Evolutionary conservation across 495 filamentous ascomycete species (phyloP).

Genomic region (Neurospora pannonica): DNA sequence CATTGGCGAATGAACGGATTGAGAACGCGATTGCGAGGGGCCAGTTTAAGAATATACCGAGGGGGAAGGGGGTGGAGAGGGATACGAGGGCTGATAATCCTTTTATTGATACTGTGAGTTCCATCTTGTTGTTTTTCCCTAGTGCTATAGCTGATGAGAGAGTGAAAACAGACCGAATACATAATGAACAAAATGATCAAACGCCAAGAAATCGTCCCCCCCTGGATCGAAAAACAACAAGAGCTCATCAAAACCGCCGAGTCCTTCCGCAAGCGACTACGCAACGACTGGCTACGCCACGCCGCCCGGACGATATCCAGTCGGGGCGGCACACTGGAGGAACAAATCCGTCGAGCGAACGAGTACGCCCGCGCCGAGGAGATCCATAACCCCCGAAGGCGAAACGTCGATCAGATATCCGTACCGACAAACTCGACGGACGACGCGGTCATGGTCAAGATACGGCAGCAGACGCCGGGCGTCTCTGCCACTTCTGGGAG

Average conservation of each 20-base stretch:
- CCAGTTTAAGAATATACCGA: constrained; percentile 78
- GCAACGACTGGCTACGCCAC: constrained; percentile 81
- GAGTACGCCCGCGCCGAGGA: constrained; percentile 68
- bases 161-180: constrained; percentile 63
- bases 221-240: constrained; percentile 97
- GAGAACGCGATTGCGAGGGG: constrained; percentile 89
- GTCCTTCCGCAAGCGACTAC: constrained; percentile 62
- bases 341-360: constrained; percentile 62
- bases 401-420: constrained; percentile 36
- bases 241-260: constrained; percentile 62
- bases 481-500: neutral
- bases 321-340: constrained; percentile 65
- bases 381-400: constrained; percentile 38
- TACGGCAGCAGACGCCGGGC: constrained; percentile 22
- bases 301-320: constrained; percentile 73
- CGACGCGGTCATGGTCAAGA: constrained; percentile 38
- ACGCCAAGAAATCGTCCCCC: constrained; percentile 75
- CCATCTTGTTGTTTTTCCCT: too few relatives aligned
- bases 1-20: constrained; percentile 86
- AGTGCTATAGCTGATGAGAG: neutral
- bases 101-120: constrained; percentile 67
- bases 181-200: constrained; percentile 99
- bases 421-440: constrained; percentile 38
- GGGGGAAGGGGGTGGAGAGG: constrained; percentile 68
- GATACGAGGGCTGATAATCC: constrained; percentile 79